Base-by-base conservation (phyloP, 1,284 basidiomycete species). In the Butyriboletus appendiculatus region DNA sequence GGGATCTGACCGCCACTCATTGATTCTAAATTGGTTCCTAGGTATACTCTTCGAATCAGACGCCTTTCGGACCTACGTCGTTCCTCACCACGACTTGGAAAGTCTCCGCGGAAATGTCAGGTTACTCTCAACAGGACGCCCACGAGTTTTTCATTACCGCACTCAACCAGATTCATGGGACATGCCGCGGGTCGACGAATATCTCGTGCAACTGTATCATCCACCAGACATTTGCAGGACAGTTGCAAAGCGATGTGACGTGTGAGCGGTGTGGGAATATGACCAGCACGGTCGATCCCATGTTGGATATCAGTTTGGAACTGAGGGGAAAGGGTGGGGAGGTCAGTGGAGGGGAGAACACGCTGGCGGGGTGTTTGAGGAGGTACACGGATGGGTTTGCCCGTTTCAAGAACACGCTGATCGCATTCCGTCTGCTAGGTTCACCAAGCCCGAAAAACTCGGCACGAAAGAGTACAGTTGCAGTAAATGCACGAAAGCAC, bases 81-180 rank as follows among this genome's bases (percentile, higher is more conserved):
- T 90, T 98, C 70, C 81, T 98, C 12, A 82, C 88, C 39, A 88
- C 90, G 35, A 91, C 92, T 48, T 98, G 96, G 95, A 85, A 88
- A 60, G 85, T 87, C 26, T 88, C 88, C 4, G 71, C 86, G 0
- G 94, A 96, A 62, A 77, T 98, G 4, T 86, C 93, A 9, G 94
- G 93, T 2, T 92, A 98, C 62, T 86, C 92, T 0, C 96, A 99
- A 71, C 96, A 98, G 66, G 96, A 96, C 60, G 92, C 94, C 0
- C 93, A 96, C 73, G 94, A 96, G 72, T 92, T 90, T 69, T 93
- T 95, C 73, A 88, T 94, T 51, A 81, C 87, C 20, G 82, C 85
- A 0, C 75, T 94, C 18, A 92, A 93, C 62, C 85, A 91, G 59
- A 90, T 95, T n/a, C 92, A 96, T 67, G 76, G 78, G n/a, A 88